Conservation (phyloP, 2,329 filamentous ascomycete genomes). For the Pestalotiopsis sp. region DNA sequence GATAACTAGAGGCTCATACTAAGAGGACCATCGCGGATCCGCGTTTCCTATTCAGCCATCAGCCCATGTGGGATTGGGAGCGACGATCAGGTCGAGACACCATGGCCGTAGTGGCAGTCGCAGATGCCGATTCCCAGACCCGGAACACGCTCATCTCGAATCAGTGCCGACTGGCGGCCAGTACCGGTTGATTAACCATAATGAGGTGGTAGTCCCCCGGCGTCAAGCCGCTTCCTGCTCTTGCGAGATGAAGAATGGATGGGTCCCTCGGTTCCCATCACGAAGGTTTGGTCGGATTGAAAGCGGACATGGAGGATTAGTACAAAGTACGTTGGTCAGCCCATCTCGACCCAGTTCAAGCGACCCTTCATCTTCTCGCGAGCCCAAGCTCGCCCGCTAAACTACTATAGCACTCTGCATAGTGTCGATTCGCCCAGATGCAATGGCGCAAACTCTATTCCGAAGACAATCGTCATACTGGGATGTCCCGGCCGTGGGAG, state of each 20-base stretch:
- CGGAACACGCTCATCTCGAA: neutral
- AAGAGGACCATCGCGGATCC: neutral
- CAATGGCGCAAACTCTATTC: conserved; percentile 2
- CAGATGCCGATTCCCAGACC: neutral
- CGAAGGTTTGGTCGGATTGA: no score
- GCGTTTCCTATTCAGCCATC: neutral
- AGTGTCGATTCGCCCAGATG: neutral
- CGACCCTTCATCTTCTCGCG: neutral
- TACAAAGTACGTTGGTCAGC: neutral
- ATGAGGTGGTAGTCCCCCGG: no score
- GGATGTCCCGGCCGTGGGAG: neutral
- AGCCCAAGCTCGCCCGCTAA: neutral
- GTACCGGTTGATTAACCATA: no score
- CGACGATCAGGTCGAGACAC: neutral
- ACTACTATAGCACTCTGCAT: neutral
- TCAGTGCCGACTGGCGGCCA: neutral
- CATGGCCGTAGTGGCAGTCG: neutral
- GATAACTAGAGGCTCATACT: neutral
- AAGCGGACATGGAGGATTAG: neutral
- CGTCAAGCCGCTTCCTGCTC: no score
- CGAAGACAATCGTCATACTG: neutral
- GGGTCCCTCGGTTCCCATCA: no score
- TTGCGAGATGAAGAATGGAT: no score
- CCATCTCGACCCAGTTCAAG: neutral
- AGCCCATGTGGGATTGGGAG: neutral